Base-by-base conservation (phyloP, 306 rosid species). In the Castanea crenata region DNA sequence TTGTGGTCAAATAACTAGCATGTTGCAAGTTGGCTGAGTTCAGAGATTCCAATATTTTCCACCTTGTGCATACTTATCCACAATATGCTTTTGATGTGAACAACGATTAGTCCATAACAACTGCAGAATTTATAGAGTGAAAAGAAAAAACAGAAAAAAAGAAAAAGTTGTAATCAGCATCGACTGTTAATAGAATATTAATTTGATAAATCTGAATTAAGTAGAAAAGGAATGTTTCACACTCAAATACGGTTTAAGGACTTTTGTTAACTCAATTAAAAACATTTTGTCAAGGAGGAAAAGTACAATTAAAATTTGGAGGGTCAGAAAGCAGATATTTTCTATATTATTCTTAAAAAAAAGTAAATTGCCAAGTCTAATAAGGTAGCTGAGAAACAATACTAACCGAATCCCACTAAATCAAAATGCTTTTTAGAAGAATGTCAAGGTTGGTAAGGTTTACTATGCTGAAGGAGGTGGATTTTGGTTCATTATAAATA, bases 401-500 rank as follows among this genome's bases (percentile, higher is more conserved):
- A 6, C 21, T 35, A 71, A 71, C 77, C 58, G 35, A 57, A 25
- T 21, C 74, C 46, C 77, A 71, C 73, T 46, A 63, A 15, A 56
- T 71, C 7, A 25, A 38, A 57, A 64, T 71, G 19, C 56, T 74
- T 29, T n/a, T 67, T 19, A 74, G 79, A 57, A 77, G 46, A 76
- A 78, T 55, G 86, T 81, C 90, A 76, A 84, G 86, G 89, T 80
- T 74, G 83, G 86, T 74, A 64, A 83, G 76, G 41, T 57, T 73
- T 74, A 77, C 69, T 57, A 62, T 61, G 35, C 68, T 25, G 14
- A 44, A 69, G 63, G 18, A 74, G 32, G 4, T 77, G 8, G 72
- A 15, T 77, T 25, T 71, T n/a, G 68, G 52, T 71, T 80, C 80
- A 46, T 87, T 89, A 90, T 90, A 90, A 89, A 90, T 89, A 78